Base-by-base conservation (phyloP, 2,329 filamentous ascomycete genomes). In the Monilinia fructicola region DNA sequence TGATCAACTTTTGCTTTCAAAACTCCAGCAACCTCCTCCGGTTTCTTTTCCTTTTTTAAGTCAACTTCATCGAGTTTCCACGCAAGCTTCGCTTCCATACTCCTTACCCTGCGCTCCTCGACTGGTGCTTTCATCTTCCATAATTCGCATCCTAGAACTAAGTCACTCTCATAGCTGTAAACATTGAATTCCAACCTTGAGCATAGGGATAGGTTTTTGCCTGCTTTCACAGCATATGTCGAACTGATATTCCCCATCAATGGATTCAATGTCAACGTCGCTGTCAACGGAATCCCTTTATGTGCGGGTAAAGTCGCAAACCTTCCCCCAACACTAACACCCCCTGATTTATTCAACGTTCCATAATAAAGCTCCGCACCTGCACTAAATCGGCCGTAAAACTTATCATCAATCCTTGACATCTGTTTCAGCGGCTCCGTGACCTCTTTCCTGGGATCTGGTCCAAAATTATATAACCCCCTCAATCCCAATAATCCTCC, bases 281-380 rank as follows among this genome's bases (percentile, higher is more conserved):
- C 92, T 10, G 93, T 97, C 73, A 98, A 88, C 2, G 95, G 95
- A 63, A 96, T 96, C 40, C 93, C 93, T 28, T 87, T 87, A 76
- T 90, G 90, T 67, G 83, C 85, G 64, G 91, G 90, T 26, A 98
- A 80, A 14, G 95, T 98, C 50, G 92, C 92, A 77, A 98, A 99
- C 60, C 95, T 87, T 58, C 93, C 83, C 9, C 93, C 95, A 11
- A 96, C 86, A 70, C 92, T 97, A 76, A 97, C 87, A 56, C 95
- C 95, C 59, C 94, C 92, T 28, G 93, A 92, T 76, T 97, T 97
- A 77, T 97, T 98, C 67, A 97, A 80, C 0, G 93, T 90, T 28
- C 94, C 95, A 80, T 99, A 99, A 80, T 98, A 99, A 46, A 96
- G 83, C 78, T 99, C 95, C 65, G 89, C 94, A 46, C 95, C 95